Evolutionary conservation across 768 basidiomycete genomes (phyloP), one percentile per base, ranked within the genome.

Genomic region (Cyclocybe aegerita): DNA sequence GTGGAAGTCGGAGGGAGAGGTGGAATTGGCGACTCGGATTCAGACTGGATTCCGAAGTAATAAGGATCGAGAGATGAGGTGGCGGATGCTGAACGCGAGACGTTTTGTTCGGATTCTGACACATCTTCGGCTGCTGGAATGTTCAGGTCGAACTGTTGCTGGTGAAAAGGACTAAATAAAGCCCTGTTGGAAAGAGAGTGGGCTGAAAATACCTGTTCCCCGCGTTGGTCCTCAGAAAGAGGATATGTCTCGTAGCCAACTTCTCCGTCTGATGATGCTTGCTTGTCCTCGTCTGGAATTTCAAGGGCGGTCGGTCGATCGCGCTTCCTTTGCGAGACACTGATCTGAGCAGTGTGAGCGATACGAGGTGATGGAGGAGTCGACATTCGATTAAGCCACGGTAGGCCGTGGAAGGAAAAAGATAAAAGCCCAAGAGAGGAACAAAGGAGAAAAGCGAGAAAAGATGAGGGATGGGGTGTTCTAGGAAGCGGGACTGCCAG

Each of bases 41-140:
- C 82, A 34, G 86, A 84, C 57, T 76, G 79, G 17, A 81, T 67
- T 42, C 88, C 85, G 72, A 93, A 93, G 67, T 93, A 93, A 67
- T 93, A 93, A 7, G 90, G 89, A 73, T 93, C 91, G 48, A 93
- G 75, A 39, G 90, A 90, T 31, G 90, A 91, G 40, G 86, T 83
- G 44, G 87, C 77, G 29, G 91, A 92, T 15, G 73, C 73, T 37
- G 90, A 83, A 64, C 89, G 88, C 47, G 85, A 83, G 43, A 70
- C 55, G 16, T 73, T 65, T 48, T 69, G 72, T 57, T 83, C 80
- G 50, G 68, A 65, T 58, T 63, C 60, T 23, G 67, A 60, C 41
- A 63, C 62, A 39, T 73, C 72, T 51, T 73, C 68, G 43, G 69
- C 67, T 39, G 68, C 67, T 41, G 78, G 76, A 52, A 82, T 65